These are phyloP conservation scores for Nemania serpens DNA, from an alignment of 2,329 filamentous ascomycete genomes.

Conservation along the genomic window DNA sequence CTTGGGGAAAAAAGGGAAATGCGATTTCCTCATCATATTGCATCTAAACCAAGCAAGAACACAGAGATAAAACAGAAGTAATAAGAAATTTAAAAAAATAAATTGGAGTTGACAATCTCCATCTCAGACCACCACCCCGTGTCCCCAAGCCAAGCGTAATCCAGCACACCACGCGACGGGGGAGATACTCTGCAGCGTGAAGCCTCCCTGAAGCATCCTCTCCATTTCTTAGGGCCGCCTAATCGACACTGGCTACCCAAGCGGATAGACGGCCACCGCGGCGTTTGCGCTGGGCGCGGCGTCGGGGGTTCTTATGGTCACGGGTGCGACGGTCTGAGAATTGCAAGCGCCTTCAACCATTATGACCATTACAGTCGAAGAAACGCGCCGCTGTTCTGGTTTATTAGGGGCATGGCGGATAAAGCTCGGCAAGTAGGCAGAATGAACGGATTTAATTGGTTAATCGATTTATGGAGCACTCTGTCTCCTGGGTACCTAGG, in stretches of 20 bases:
- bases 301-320: constrained; percentile 58
- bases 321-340: constrained; percentile 55
- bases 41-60: no score
- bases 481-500: neutral
- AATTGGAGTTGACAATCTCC: constrained; percentile 55
- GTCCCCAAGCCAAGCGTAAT: constrained; percentile 66
- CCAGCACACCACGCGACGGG: constrained; percentile 73
- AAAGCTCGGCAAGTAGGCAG: neutral
- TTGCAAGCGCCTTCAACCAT: constrained; percentile 60
- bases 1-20: no score
- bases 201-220: constrained; percentile 71
- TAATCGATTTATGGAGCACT: neutral
- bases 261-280: constrained; percentile 68
- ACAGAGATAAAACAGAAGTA: no score
- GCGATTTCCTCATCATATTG: no score
- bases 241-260: constrained; percentile 69
- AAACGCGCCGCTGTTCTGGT: constrained; percentile 13
- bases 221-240: constrained; percentile 69
- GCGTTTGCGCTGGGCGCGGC: constrained; percentile 71
- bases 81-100: constrained; percentile 38
- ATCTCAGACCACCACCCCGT: constrained; percentile 62
- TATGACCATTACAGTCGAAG: constrained; percentile 66
- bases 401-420: constrained; percentile 7
- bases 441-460: constrained; percentile 2
- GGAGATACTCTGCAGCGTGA: constrained; percentile 76